Evolutionary conservation across 108 stramenopile species (phyloP).

Genomic region (Seminavis robusta): DNA sequence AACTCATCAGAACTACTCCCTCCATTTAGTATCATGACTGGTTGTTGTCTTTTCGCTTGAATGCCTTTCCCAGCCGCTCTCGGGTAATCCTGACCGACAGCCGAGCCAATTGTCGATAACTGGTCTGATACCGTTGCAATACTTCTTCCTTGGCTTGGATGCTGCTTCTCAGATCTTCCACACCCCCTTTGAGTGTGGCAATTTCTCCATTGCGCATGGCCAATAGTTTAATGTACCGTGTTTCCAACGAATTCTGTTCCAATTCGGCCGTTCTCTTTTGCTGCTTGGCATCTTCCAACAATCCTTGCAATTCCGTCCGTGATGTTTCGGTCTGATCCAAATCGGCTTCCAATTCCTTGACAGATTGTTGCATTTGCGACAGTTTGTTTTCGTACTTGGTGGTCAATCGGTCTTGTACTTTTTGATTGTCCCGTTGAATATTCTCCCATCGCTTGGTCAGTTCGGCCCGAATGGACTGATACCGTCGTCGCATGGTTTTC

Average conservation of each 20-base stretch:
- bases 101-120: slow-evolving; percentile 27
- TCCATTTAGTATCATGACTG: too few species aligned
- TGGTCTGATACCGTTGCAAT: slow-evolving; percentile 29
- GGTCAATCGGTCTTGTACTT: slow-evolving; percentile 28
- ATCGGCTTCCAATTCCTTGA: slow-evolving; percentile 20
- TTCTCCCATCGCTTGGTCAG: slow-evolving; percentile 47
- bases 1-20: too few species aligned
- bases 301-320: slow-evolving; percentile 5
- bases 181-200: slow-evolving; percentile 11
- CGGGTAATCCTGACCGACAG: slow-evolving; percentile 23
- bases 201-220: slow-evolving; percentile 23
- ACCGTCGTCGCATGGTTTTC: slow-evolving; percentile 47
- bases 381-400: slow-evolving; percentile 36
- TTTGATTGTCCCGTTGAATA: slow-evolving; percentile 43
- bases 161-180: slow-evolving; percentile 11
- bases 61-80: too few species aligned
- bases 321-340: slow-evolving; percentile 8
- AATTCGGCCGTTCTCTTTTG: slow-evolving; percentile 9
- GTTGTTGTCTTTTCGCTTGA: too few species aligned
- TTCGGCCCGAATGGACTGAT: slow-evolving; percentile 41
- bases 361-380: slow-evolving; percentile 10
- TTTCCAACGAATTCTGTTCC: slow-evolving; percentile 15
- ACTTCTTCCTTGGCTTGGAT: slow-evolving; percentile 27
- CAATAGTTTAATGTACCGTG: slow-evolving; percentile 15
- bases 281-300: not conserved